Evolutionary conservation across 2,329 filamentous ascomycete genomes (phyloP).

Genomic region (Ophiostoma sp.): DNA sequence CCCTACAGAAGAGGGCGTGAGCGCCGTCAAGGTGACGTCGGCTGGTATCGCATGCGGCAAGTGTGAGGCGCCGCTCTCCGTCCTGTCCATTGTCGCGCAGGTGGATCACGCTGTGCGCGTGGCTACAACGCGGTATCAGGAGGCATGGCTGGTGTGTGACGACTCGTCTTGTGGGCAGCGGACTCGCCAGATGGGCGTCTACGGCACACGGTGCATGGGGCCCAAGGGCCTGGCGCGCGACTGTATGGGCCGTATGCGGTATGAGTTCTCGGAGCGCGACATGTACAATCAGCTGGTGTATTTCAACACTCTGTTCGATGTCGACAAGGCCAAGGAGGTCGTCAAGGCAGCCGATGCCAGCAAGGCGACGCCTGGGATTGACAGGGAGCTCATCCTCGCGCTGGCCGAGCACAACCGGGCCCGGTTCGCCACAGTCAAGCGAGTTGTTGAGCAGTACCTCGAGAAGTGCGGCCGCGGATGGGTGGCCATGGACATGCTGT

Average conservation of each 20-base stretch:
- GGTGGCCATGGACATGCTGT: slow-evolving; percentile 89
- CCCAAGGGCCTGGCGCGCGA: slow-evolving; percentile 77
- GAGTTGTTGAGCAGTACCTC: slow-evolving; percentile 74
- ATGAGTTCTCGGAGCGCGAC: slow-evolving; percentile 80
- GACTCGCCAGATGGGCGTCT: slow-evolving; percentile 88
- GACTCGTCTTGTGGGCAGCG: slow-evolving; percentile 80
- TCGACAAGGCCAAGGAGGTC: slow-evolving; percentile 64
- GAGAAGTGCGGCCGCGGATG: slow-evolving; percentile 87
- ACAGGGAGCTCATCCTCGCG: slow-evolving; percentile 60
- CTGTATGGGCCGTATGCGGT: slow-evolving; percentile 81
- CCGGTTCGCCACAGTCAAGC: slow-evolving; percentile 70
- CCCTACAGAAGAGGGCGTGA: background rate
- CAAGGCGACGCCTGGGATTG: slow-evolving; percentile 26
- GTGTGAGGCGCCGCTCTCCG: slow-evolving; percentile 61
- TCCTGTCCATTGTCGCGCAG: slow-evolving; percentile 74
- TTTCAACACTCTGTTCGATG: slow-evolving; percentile 77
- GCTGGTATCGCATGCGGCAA: slow-evolving; percentile 68
- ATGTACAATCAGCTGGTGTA: slow-evolving; percentile 95
- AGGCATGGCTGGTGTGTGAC: slow-evolving; percentile 85
- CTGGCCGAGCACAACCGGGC: slow-evolving; percentile 77
- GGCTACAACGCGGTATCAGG: slow-evolving; percentile 80
- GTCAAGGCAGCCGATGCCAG: slow-evolving; percentile 28
- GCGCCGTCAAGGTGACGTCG: slow-evolving; percentile 52
- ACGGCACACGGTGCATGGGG: slow-evolving; percentile 82
- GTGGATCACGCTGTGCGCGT: slow-evolving; percentile 76